Conservation (phyloP, 768 basidiomycete species). For the Hericium coralloides region DNA sequence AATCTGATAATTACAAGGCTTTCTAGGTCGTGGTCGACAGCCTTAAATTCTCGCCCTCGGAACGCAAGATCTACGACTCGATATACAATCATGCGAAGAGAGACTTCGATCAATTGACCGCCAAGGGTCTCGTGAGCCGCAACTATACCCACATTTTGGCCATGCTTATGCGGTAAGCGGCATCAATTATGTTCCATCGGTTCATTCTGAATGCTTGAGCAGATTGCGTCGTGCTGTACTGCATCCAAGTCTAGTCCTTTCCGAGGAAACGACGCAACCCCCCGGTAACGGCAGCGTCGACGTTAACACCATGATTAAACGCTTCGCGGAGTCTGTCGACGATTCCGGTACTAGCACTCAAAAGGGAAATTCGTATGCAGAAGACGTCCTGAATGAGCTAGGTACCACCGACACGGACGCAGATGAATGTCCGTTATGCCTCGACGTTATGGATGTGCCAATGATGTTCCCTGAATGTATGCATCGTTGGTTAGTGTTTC, state of each 20-base stretch:
- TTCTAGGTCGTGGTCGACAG: conserved; percentile 55
- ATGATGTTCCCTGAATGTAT: conserved; percentile 67
- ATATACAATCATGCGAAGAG: conserved; percentile 73
- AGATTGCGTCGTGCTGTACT: conserved; percentile 88
- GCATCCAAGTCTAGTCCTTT: conserved; percentile 78
- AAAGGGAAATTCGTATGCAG: conserved; percentile 40
- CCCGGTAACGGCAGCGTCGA: conserved; percentile 39
- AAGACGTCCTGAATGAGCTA: conserved; percentile 56
- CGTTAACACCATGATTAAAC: conserved; percentile 49
- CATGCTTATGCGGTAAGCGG: conserved; percentile 80
- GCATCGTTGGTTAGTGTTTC: conserved; percentile 52
- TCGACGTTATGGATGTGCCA: conserved; percentile 66
- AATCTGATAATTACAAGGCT: background rate
- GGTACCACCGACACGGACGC: conserved; percentile 29
- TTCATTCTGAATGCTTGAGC: background rate
- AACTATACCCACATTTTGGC: conserved; percentile 87
- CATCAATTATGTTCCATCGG: too few species aligned
- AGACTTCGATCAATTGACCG: conserved; percentile 71
- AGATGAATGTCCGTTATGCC: conserved; percentile 71
- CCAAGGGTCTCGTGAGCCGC: conserved; percentile 68
- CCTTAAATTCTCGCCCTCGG: conserved; percentile 73
- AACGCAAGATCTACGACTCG: conserved; percentile 84
- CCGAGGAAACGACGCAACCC: conserved; percentile 29
- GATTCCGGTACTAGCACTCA: conserved; percentile 4
- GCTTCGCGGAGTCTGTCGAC: conserved; percentile 35